phyloP scores from a whole-genome alignment of 768 basidiomycete genomes.

The Mycena latifolia region DNA sequence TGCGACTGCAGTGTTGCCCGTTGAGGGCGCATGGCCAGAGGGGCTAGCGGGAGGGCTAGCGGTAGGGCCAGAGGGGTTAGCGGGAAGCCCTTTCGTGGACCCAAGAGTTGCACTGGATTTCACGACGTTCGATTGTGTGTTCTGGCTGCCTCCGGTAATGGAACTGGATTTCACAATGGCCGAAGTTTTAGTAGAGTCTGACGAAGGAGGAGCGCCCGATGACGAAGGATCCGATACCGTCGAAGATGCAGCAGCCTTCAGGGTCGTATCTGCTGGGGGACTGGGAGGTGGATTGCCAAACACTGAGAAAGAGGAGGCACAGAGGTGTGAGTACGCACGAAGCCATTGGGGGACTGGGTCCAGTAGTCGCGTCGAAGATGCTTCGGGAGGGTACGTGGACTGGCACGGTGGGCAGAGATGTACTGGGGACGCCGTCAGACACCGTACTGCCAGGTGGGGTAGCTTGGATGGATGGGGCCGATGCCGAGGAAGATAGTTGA shows the following conservation, averaged over 20 bases:
- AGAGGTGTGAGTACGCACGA: constrained; percentile 3
- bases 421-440: neutral
- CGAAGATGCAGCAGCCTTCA: neutral
- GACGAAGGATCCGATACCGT: neutral
- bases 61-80: constrained; percentile 7
- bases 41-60: constrained; percentile 6
- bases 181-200: neutral
- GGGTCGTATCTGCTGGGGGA: neutral
- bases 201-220: neutral
- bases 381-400: neutral
- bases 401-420: neutral
- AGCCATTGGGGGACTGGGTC: neutral
- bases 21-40: constrained; percentile 2
- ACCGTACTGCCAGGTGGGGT: neutral
- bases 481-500: neutral
- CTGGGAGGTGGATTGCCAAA: constrained; percentile 11
- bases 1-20: neutral
- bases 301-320: neutral
- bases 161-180: constrained; percentile 11
- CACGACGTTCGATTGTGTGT: neutral
- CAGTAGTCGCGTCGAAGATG: neutral
- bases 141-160: neutral
- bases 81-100: constrained; percentile 1
- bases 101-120: constrained; percentile 8
- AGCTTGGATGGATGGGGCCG: neutral